phyloP scores from a whole-genome alignment of 2,329 filamentous ascomycete genomes.

The Lachnellula suecica region DNA sequence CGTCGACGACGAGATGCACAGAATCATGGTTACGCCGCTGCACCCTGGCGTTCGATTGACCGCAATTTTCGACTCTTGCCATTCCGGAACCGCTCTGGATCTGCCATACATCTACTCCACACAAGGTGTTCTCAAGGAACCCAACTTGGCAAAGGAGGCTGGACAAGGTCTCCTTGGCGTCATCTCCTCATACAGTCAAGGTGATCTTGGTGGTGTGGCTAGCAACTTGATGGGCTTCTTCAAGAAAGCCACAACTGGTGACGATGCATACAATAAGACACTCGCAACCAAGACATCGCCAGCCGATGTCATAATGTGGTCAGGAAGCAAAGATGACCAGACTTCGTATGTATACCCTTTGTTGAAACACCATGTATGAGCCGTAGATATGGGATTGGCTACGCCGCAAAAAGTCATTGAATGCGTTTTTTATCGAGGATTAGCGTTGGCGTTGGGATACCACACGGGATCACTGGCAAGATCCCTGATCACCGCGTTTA shows the following conservation, averaged over 20 bases:
- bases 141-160: constrained; percentile 34
- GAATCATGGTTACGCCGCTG: constrained; percentile 72
- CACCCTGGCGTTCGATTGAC: constrained; percentile 76
- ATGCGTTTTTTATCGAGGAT: constrained; percentile 49
- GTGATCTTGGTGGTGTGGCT: constrained; percentile 79
- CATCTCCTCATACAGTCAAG: constrained; percentile 67
- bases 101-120: constrained; percentile 60
- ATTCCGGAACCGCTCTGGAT: constrained; percentile 63
- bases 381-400: constrained; percentile 58
- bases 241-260: constrained; percentile 80
- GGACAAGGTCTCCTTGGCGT: constrained; percentile 60
- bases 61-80: constrained; percentile 66
- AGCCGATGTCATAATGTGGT: constrained; percentile 96
- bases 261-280: constrained; percentile 76
- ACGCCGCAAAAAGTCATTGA: constrained; percentile 57
- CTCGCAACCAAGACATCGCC: constrained; percentile 87
- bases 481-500: constrained; percentile 8
- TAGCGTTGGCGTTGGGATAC: constrained; percentile 26
- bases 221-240: constrained; percentile 76
- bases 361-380: constrained; percentile 58
- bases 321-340: constrained; percentile 91
- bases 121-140: constrained; percentile 53
- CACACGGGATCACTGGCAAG: constrained; percentile 17
- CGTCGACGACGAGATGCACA: constrained; percentile 79
- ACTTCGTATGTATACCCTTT: constrained; percentile 67